Evolutionary conservation across 768 basidiomycete genomes (phyloP).

Genomic region (Collybia nuda): DNA sequence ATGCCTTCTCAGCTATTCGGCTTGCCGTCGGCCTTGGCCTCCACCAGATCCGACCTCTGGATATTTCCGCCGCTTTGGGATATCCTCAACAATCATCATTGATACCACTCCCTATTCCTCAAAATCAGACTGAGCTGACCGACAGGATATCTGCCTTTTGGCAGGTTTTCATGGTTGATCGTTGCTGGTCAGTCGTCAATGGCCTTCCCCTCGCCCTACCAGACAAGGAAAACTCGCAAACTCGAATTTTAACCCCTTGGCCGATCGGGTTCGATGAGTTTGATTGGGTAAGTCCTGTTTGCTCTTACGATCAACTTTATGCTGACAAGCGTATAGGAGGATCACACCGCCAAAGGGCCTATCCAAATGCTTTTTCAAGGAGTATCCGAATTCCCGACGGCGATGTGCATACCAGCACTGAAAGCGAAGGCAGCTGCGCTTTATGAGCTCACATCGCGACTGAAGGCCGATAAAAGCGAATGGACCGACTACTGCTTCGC

Average conservation of each 20-base stretch:
- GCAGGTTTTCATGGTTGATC: conserved; percentile 64
- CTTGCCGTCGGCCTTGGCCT: conserved; percentile 61
- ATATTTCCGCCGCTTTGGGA: conserved; percentile 6
- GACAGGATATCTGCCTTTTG: conserved; percentile 57
- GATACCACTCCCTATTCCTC: conserved; percentile 30
- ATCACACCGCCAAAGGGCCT: conserved; percentile 14
- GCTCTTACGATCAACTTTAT: not conserved
- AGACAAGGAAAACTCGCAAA: conserved; percentile 46
- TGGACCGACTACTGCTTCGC: conserved; percentile 32
- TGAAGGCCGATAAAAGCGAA: conserved; percentile 29
- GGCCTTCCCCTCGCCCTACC: conserved; percentile 54
- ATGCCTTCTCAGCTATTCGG: conserved; percentile 59
- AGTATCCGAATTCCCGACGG: conserved; percentile 19
- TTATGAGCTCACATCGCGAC: conserved; percentile 52
- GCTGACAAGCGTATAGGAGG: conserved; percentile 13
- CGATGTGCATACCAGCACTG: conserved; percentile 34
- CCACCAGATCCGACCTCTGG: conserved; percentile 44
- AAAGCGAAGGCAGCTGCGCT: conserved; percentile 52
- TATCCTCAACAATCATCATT: conserved; percentile 16
- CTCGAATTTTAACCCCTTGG: conserved; percentile 54
- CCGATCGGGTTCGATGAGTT: conserved; percentile 28
- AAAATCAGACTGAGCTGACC: conserved; percentile 39
- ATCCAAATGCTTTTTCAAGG: conserved; percentile 27
- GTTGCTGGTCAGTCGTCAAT: conserved; percentile 56
- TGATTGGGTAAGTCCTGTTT: conserved; percentile 14